A percentile compares a stretch with the other conserved stretches of the same genome.
phyloP scores from a whole-genome alignment of 305 asterid species.

The Solanum hybrid region DNA sequence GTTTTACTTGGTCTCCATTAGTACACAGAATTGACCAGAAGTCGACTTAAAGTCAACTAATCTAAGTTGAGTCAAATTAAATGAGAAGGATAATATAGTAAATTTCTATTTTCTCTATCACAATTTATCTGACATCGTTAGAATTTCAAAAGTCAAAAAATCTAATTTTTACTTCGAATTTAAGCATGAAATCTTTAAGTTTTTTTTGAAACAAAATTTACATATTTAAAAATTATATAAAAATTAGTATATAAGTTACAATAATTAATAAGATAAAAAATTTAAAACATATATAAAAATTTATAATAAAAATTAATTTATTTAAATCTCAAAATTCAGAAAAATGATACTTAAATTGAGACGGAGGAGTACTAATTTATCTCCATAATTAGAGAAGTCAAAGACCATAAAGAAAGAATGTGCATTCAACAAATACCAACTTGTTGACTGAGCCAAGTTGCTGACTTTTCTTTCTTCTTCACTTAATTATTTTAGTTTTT shows the following conservation, averaged over 20 bases:
- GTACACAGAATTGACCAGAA: neutral
- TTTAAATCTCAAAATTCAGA: too few relatives aligned
- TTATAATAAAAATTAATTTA: too few relatives aligned
- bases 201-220: too few relatives aligned
- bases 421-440: neutral
- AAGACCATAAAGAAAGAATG: neutral
- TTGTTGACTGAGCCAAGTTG: neutral
- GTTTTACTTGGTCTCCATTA: neutral
- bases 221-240: too few relatives aligned
- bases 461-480: neutral
- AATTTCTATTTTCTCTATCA: neutral
- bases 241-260: too few relatives aligned
- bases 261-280: too few relatives aligned
- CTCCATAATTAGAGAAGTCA: neutral
- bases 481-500: neutral
- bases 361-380: too few relatives aligned
- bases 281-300: too few relatives aligned
- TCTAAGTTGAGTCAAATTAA: neutral
- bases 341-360: too few relatives aligned
- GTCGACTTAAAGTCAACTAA: neutral
- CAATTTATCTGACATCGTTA: rapidly evolving
- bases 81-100: neutral
- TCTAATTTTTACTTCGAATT: too few relatives aligned
- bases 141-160: too few relatives aligned
- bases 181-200: rapidly evolving